Percentiles rank a stretch among this genome's conserved stretches.
Evolutionary conservation across 257 asterid genomes (phyloP).

Genomic region (Coffea canephora): DNA sequence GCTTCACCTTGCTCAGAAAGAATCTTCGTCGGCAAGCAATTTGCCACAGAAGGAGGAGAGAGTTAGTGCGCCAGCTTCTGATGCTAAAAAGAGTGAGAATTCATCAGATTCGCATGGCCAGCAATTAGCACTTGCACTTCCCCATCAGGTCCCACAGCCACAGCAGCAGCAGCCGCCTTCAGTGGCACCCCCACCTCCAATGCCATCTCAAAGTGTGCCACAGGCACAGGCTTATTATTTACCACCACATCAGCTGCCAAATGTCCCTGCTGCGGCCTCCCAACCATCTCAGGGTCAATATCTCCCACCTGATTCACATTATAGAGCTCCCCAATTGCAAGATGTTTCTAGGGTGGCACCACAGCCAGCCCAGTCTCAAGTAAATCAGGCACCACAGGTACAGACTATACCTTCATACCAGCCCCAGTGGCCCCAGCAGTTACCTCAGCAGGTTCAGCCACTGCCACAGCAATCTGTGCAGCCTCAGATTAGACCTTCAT

Average conservation of each 20-base stretch:
- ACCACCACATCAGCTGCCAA: slow-evolving; percentile 51
- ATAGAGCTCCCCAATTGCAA: slow-evolving; percentile 51
- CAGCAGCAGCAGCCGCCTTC: slow-evolving; percentile 61
- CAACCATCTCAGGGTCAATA: slow-evolving; percentile 62
- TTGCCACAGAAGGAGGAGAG: slow-evolving; percentile 63
- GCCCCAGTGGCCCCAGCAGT: slow-evolving; percentile 77
- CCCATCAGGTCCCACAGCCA: slow-evolving; percentile 68
- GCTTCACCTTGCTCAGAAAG: slow-evolving; percentile 83
- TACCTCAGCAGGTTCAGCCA: slow-evolving; percentile 44
- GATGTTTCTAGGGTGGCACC: slow-evolving; percentile 51
- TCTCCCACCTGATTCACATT: slow-evolving; percentile 44
- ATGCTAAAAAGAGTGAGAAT: slow-evolving; percentile 50
- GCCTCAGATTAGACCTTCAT: slow-evolving; percentile 59
- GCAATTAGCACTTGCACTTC: slow-evolving; percentile 86
- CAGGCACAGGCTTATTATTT: slow-evolving; percentile 54
- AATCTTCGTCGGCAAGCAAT: slow-evolving; percentile 46
- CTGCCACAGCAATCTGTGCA: slow-evolving; percentile 46
- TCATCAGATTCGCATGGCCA: slow-evolving; percentile 50
- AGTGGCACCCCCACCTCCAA: slow-evolving; percentile 51
- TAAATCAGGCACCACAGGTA: slow-evolving; percentile 51
- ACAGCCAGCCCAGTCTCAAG: slow-evolving; percentile 60
- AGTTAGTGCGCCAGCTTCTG: slow-evolving; percentile 43
- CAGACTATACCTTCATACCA: slow-evolving; percentile 58
- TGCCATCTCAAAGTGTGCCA: slow-evolving; percentile 56
- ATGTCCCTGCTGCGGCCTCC: slow-evolving; percentile 36